Evolutionary conservation across 1,284 basidiomycete species (phyloP), one percentile per base, ranked within the genome.

Genomic region (Cryptococcus sp.): DNA sequence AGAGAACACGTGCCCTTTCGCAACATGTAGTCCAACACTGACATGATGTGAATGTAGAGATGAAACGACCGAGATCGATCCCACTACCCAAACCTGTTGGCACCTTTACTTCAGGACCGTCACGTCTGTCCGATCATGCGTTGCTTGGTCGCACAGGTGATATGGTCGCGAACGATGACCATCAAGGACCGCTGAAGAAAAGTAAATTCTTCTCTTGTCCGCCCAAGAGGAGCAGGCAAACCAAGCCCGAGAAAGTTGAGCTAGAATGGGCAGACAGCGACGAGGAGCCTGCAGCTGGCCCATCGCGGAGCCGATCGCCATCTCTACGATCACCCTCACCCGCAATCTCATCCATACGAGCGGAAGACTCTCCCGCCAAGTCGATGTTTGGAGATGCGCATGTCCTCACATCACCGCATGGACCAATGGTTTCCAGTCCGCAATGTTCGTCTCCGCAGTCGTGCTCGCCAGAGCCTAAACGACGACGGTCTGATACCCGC

Each of bases 51-150:
- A 19, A 22, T 16, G 19, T 45, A 68, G 62, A 61, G 10, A 54
- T 58, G 23, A 73, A 68, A 47, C 45, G 61, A 19, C 52, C 69
- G 1, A 63, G 54, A 40, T 55, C 61, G 11, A 61, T 49, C 2
- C 64, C 61, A 3, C 52, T 74, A 1, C 72, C 72, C 1, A 68
- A 59, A 38, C 70, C 68, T 0, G 67, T 79, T 15, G 78, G 76
- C 1, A 55, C 25, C 7, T 50, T 62, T 10, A 55, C 58, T 4
- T 76, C 72, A 3, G 78, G 78, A 5, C 63, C 70, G 1, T 64
- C 68, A 7, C 59, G 71, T 1, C 62, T 78, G 3, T 78, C 77
- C 3, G 71, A 77, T 27, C 63, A 68, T 11, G 38, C 47, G 13
- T 17, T 19, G 22, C 10, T 42, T 8, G 22, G 22, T 27, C 16